Conservation (phyloP, 164 flowering plant genomes). For the Stephania japonica region DNA sequence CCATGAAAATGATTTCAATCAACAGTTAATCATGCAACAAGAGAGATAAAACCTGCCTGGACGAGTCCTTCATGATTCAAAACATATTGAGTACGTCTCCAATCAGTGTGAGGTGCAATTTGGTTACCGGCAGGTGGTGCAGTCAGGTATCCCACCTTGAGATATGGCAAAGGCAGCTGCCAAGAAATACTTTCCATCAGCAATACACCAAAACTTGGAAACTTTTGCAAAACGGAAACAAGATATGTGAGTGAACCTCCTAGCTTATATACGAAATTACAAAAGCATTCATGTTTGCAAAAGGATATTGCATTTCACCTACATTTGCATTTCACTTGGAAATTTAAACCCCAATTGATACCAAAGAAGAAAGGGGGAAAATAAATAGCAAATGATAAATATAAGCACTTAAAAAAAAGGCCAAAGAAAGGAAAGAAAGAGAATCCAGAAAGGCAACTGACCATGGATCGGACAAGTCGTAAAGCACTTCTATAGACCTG, state of each 20-base stretch:
- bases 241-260: not conserved
- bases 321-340: not conserved
- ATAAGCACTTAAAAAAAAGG: not conserved
- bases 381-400: not conserved
- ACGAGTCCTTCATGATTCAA: conserved; percentile 87
- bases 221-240: not conserved
- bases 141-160: conserved; percentile 79
- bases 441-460: conserved; percentile 24
- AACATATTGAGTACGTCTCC: conserved; percentile 75
- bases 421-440: not conserved
- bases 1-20: not conserved
- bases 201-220: not conserved
- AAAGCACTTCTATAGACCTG: conserved; percentile 97
- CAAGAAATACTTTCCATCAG: conserved; percentile 16
- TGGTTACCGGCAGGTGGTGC: conserved; percentile 80
- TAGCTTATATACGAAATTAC: not conserved
- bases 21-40: not conserved
- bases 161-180: conserved; percentile 63
- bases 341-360: not conserved
- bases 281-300: not conserved
- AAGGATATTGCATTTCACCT: not conserved
- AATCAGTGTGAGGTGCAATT: conserved; percentile 85
- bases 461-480: conserved; percentile 96
- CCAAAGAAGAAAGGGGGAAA: not conserved
- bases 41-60: conserved; percentile 45